Conservation (phyloP, 345 rosid species). For the Aethionema arabicum region DNA sequence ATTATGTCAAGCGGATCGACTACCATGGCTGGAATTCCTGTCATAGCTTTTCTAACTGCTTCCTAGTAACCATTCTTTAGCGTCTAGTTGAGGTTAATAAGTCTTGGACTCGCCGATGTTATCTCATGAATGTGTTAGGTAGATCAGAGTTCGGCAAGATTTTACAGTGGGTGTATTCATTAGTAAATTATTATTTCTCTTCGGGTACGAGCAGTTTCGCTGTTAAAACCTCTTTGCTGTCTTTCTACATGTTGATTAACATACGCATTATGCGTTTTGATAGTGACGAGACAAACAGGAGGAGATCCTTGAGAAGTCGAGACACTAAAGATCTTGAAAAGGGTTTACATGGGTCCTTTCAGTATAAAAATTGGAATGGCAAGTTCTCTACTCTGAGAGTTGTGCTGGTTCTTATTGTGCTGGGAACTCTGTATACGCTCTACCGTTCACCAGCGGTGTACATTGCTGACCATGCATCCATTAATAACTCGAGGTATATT, state of each 20-base stretch:
- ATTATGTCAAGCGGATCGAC: slow-evolving; percentile 13
- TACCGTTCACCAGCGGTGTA: slow-evolving; percentile 60
- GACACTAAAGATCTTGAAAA: slow-evolving; percentile 62
- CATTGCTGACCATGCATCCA: slow-evolving; percentile 58
- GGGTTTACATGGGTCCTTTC: slow-evolving; percentile 54
- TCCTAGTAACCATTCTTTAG: not conserved
- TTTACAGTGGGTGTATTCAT: too few relatives aligned
- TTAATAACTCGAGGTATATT: slow-evolving; percentile 24
- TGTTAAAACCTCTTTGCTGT: not conserved
- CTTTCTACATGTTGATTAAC: not conserved
- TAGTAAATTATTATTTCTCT: too few relatives aligned
- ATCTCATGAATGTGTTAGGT: too few relatives aligned
- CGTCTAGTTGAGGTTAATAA: not conserved
- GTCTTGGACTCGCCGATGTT: too few relatives aligned
- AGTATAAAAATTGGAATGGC: slow-evolving; percentile 59
- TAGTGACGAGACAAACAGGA: slow-evolving; percentile 60
- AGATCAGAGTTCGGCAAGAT: too few relatives aligned
- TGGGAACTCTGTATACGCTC: slow-evolving; percentile 63
- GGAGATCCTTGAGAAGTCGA: slow-evolving; percentile 50
- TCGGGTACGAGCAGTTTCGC: not conserved
- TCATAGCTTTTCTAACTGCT: slow-evolving; percentile 1
- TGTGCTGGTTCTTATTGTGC: slow-evolving; percentile 51
- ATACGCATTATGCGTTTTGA: slow-evolving; percentile 12
- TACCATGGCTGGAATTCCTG: not conserved
- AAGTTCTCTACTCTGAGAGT: slow-evolving; percentile 52